Conservation (phyloP, 371 early-diverging fungal species). For the Mucor irregularis region DNA sequence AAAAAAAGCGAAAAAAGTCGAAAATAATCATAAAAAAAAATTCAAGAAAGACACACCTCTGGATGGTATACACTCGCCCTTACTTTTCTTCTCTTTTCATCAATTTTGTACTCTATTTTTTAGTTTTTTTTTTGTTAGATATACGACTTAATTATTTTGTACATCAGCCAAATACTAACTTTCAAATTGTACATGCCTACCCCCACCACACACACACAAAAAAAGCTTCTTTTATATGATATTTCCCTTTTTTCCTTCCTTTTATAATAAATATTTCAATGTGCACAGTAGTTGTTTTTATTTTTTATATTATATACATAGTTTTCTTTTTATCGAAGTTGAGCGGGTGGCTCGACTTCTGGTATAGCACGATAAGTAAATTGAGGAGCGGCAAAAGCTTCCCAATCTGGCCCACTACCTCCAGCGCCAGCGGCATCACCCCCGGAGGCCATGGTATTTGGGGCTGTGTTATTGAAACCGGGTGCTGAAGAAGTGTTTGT, state of each 20-base stretch:
- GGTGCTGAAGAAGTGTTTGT: not conserved
- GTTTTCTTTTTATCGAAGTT: constrained; percentile 14
- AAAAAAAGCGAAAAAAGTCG: not conserved
- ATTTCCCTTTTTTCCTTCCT: not conserved
- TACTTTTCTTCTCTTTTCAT: not conserved
- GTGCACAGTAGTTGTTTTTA: too few species aligned
- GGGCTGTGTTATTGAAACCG: constrained; percentile 6
- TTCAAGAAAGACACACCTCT: not conserved
- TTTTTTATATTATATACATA: not conserved
- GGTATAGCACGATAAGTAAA: constrained; percentile 48
- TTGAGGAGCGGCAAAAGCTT: constrained; percentile 38
- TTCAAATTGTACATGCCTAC: constrained; percentile 9
- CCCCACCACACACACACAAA: not conserved
- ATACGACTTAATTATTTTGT: constrained; percentile 7
- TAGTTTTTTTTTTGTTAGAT: constrained; percentile 1
- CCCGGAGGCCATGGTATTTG: constrained; percentile 14
- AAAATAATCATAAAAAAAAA: not conserved
- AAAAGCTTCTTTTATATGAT: constrained; percentile 7
- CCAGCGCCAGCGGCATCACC: constrained; percentile 19
- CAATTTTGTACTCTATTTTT: constrained; percentile 1
- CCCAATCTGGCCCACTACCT: constrained; percentile 19
- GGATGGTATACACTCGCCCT: not conserved
- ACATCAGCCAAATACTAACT: constrained; percentile 10
- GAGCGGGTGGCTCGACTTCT: constrained; percentile 52
- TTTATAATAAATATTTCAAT: constrained; percentile 7